These are phyloP conservation scores for Camellia oleifera DNA, from an alignment of 179 eudicot species.

Conservation along the genomic window DNA sequence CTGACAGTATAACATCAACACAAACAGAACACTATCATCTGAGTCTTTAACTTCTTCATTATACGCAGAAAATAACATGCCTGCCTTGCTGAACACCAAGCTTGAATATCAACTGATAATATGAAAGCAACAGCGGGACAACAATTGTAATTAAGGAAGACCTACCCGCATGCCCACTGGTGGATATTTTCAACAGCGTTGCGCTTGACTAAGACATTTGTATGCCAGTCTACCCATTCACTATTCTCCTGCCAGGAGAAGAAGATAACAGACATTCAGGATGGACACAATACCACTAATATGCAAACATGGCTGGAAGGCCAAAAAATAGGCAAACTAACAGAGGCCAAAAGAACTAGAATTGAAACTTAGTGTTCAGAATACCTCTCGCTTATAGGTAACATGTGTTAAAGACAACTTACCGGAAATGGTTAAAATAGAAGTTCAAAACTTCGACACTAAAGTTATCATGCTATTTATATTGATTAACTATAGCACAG, in stretches of 20 bases:
- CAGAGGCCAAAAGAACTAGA: not conserved
- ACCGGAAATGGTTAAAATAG: not conserved
- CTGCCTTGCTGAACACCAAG: not conserved
- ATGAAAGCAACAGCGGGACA: not conserved
- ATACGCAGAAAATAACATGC: not conserved
- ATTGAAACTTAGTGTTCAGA: slow-evolving; percentile 4
- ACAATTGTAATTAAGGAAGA: slow-evolving; percentile 11
- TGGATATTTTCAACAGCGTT: slow-evolving; percentile 72
- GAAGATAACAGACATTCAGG: not conserved
- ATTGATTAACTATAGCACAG: not conserved
- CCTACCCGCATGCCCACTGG: slow-evolving; percentile 91
- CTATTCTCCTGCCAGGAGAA: slow-evolving; percentile 50
- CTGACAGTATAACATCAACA: not conserved
- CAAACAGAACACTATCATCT: not conserved
- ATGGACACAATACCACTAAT: slow-evolving; percentile 2
- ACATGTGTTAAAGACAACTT: not conserved
- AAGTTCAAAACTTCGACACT: not conserved
- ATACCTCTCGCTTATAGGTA: not conserved
- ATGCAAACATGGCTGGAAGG: not conserved
- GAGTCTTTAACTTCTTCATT: not conserved
- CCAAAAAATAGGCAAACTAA: not conserved
- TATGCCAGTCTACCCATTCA: slow-evolving; percentile 84
- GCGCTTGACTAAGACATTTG: slow-evolving; percentile 67
- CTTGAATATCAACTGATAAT: not conserved
- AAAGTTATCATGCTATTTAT: not conserved